These are phyloP conservation scores for Hydnomerulius pinastri DNA, from an alignment of 768 basidiomycete species.

Conservation along the genomic window DNA sequence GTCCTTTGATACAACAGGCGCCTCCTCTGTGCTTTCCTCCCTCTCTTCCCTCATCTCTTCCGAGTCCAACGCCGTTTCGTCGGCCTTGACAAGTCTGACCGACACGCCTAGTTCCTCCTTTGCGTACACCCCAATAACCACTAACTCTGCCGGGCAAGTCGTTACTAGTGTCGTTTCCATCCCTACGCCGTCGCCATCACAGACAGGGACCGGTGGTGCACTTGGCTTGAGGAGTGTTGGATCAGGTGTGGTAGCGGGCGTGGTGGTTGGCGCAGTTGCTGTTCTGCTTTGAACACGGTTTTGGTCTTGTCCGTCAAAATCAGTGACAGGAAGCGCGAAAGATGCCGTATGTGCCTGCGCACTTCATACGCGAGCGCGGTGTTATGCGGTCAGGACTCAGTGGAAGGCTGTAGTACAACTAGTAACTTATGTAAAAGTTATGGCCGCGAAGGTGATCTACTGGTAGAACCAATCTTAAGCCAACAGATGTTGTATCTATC, in stretches of 20 bases:
- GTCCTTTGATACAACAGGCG: slow-evolving; percentile 25
- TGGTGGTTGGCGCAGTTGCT: slow-evolving; percentile 7
- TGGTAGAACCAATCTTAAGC: too few relatives aligned
- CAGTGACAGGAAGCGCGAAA: too few relatives aligned
- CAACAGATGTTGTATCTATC: too few relatives aligned
- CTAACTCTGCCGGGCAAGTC: too few relatives aligned
- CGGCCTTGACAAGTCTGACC: too few relatives aligned
- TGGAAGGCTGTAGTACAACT: neutral
- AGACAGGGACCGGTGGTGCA: slow-evolving; percentile 12
- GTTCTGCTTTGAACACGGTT: neutral
- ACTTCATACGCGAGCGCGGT: neutral
- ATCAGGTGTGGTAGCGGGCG: neutral
- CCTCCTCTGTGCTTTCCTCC: slow-evolving; percentile 17
- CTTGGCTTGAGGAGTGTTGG: neutral
- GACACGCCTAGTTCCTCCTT: neutral
- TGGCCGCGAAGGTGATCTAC: too few relatives aligned
- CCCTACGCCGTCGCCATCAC: neutral
- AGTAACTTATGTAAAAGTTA: neutral
- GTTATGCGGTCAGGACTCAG: neutral
- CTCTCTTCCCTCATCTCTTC: slow-evolving; percentile 30
- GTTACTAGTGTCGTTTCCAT: neutral
- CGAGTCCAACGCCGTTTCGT: slow-evolving; percentile 18
- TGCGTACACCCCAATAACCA: neutral
- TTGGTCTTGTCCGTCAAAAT: too few relatives aligned
- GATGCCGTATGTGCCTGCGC: too few relatives aligned